Evolutionary conservation across 1,284 basidiomycete genomes (phyloP).

Genomic region (Ganoderma sinense): DNA sequence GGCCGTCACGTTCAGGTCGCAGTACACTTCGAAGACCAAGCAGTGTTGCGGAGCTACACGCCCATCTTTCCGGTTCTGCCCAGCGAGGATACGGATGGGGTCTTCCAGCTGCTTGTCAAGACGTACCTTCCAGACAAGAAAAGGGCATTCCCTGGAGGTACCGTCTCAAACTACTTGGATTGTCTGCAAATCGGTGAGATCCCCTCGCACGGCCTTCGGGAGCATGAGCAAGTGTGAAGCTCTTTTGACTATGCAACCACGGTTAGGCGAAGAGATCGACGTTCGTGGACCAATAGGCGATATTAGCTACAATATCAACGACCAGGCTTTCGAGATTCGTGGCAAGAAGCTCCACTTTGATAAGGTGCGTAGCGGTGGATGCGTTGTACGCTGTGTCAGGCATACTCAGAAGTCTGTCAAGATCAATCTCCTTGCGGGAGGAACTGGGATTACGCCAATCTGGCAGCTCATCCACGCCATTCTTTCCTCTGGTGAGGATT

Average conservation of each 20-base stretch:
- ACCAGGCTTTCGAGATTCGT: slow-evolving; percentile 31
- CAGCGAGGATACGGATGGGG: slow-evolving; percentile 35
- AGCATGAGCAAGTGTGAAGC: not conserved
- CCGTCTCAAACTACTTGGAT: slow-evolving; percentile 37
- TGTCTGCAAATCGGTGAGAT: slow-evolving; percentile 32
- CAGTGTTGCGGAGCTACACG: slow-evolving; percentile 35
- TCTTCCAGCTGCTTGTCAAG: slow-evolving; percentile 38
- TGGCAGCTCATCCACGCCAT: slow-evolving; percentile 38
- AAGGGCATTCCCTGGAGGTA: slow-evolving; percentile 33
- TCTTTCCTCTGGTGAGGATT: slow-evolving; percentile 26
- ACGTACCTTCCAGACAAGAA: slow-evolving; percentile 32
- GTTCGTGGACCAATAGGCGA: slow-evolving; percentile 34
- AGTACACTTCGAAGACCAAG: slow-evolving; percentile 36
- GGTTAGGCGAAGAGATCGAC: slow-evolving; percentile 35
- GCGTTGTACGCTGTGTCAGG: not conserved
- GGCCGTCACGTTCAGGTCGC: slow-evolving; percentile 34
- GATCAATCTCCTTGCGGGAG: slow-evolving; percentile 37
- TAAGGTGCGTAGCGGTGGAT: slow-evolving; percentile 18
- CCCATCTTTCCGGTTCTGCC: slow-evolving; percentile 34
- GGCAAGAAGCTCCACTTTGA: slow-evolving; percentile 29
- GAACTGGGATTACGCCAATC: slow-evolving; percentile 35
- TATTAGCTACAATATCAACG: slow-evolving; percentile 28
- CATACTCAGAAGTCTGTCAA: not conserved
- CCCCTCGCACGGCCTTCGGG: too few relatives aligned
- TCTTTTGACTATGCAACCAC: not conserved